Evolutionary conservation across 1,284 basidiomycete species (phyloP).

Genomic region (Polyporus tsugae): DNA sequence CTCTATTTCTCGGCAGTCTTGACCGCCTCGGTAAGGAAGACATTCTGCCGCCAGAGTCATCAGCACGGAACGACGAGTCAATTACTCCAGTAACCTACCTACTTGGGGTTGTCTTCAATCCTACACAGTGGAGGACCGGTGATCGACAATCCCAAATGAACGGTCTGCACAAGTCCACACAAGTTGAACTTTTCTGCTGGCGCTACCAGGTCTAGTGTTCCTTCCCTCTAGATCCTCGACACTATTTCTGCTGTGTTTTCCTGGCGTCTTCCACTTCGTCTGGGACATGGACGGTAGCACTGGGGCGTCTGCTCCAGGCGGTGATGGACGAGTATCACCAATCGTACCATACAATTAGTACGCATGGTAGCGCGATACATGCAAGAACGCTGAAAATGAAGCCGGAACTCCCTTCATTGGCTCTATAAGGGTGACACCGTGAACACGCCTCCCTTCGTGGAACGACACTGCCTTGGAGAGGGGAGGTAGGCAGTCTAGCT

Average conservation of each 20-base stretch:
- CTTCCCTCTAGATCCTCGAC: constrained; percentile 27
- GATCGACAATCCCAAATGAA: constrained; percentile 28
- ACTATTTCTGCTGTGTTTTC: constrained; percentile 29
- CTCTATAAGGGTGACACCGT: too few species aligned
- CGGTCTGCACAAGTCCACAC: constrained; percentile 15
- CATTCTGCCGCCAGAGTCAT: constrained; percentile 29
- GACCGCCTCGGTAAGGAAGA: constrained; percentile 39
- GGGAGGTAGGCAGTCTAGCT: background rate
- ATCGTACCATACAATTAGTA: too few species aligned
- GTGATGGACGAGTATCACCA: too few species aligned
- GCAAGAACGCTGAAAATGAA: too few species aligned
- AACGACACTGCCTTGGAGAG: background rate
- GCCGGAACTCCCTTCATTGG: too few species aligned
- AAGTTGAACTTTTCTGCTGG: constrained; percentile 25
- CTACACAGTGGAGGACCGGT: constrained; percentile 6
- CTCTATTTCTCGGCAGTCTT: constrained; percentile 39
- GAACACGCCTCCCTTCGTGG: background rate
- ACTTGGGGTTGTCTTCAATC: constrained; percentile 15
- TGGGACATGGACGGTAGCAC: constrained; percentile 12
- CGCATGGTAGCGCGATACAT: too few species aligned
- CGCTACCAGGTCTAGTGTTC: background rate
- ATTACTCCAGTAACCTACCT: background rate
- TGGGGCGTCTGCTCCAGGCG: background rate
- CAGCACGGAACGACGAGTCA: constrained; percentile 27
- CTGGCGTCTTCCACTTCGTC: constrained; percentile 25